These are phyloP conservation scores for Naganishia onofrii DNA, from an alignment of 768 basidiomycete species.

Conservation along the genomic window DNA sequence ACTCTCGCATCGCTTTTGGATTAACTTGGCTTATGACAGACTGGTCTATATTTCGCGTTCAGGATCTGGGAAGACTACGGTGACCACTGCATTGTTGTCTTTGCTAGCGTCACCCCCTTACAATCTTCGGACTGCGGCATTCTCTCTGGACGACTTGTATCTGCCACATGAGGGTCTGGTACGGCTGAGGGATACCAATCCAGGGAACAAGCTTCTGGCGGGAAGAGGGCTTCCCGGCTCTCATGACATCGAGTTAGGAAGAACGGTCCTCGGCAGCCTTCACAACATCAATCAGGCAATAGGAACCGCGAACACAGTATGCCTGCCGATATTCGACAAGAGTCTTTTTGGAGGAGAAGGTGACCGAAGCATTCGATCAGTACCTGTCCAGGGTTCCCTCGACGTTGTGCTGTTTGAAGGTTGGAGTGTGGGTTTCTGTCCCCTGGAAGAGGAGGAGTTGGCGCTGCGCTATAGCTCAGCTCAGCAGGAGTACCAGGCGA, in stretches of 20 bases:
- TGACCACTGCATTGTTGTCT: constrained; percentile 1
- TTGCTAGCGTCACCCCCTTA: constrained; percentile 7
- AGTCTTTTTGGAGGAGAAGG: constrained; percentile 75
- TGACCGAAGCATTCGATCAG: constrained; percentile 64
- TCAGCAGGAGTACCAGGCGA: background rate
- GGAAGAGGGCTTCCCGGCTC: constrained; percentile 39
- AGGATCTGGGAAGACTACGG: constrained; percentile 29
- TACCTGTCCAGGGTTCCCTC: constrained; percentile 57
- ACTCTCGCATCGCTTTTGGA: background rate
- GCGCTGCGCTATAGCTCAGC: constrained; percentile 56
- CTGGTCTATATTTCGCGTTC: no score
- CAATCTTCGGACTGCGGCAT: constrained; percentile 27
- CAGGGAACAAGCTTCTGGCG: constrained; percentile 33
- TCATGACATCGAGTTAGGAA: constrained; percentile 33
- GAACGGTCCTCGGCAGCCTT: background rate
- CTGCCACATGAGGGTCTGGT: constrained; percentile 30
- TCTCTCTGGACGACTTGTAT: constrained; percentile 38
- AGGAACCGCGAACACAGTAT: constrained; percentile 45
- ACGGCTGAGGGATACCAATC: constrained; percentile 23
- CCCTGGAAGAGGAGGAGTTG: constrained; percentile 60
- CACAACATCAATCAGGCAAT: constrained; percentile 13
- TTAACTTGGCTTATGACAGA: background rate
- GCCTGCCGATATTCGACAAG: constrained; percentile 84
- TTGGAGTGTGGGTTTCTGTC: constrained; percentile 88
- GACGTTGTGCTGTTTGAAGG: constrained; percentile 92